A percentile compares a stretch with the other conserved stretches of the same genome.
Evolutionary conservation across 257 asterid genomes (phyloP).

Genomic region (Ilex aquifolium): DNA sequence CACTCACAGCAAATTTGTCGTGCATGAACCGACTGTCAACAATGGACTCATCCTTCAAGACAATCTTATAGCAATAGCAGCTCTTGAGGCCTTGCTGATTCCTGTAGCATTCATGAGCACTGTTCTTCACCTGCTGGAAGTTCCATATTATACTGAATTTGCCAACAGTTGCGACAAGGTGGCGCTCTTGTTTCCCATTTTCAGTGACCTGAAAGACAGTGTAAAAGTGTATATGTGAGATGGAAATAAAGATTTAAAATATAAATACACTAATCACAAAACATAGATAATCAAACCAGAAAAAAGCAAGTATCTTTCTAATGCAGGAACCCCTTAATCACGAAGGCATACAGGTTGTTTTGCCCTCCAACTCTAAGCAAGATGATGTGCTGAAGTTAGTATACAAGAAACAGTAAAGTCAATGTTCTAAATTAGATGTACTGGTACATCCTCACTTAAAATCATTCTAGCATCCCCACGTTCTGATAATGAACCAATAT

Average conservation of each 20-base stretch:
- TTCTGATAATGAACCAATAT: no score
- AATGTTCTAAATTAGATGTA: no score
- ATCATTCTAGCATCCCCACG: no score
- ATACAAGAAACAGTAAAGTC: no score
- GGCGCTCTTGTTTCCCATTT: slow-evolving; percentile 93
- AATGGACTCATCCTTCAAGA: slow-evolving; percentile 85
- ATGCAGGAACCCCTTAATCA: no score
- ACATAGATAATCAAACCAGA: no score
- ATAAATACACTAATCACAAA: not conserved
- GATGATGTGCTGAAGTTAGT: no score
- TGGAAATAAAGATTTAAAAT: not conserved
- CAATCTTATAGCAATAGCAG: slow-evolving; percentile 92
- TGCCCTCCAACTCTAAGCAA: no score
- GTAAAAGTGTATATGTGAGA: not conserved
- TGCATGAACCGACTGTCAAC: slow-evolving; percentile 95
- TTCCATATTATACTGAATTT: slow-evolving; percentile 90
- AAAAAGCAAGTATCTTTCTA: no score
- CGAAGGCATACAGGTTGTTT: no score
- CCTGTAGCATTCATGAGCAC: slow-evolving; percentile 79
- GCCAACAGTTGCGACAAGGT: slow-evolving; percentile 94
- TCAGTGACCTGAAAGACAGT: slow-evolving; percentile 72
- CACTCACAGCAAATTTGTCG: slow-evolving; percentile 56
- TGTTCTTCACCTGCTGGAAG: slow-evolving; percentile 95
- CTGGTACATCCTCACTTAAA: no score
- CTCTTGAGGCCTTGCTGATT: slow-evolving; percentile 96